Evolutionary conservation across 768 basidiomycete genomes (phyloP).

Genomic region (Pleurotus giganteus): DNA sequence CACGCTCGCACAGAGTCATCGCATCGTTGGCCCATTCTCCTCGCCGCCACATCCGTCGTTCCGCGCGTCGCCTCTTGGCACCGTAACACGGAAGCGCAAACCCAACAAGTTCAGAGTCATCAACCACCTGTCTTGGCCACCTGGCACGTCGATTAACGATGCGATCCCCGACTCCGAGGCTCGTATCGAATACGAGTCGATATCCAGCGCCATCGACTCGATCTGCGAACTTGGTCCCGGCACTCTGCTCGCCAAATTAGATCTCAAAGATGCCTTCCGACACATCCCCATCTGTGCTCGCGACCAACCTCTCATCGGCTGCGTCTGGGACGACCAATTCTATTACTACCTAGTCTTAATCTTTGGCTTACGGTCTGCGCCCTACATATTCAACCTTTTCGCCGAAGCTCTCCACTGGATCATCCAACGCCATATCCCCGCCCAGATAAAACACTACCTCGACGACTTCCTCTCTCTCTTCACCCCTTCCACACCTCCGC

Average conservation of each 20-base stretch:
- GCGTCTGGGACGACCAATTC: neutral
- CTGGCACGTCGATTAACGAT: slow-evolving; percentile 5
- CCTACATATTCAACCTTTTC: too few relatives aligned
- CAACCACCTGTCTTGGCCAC: slow-evolving; percentile 10
- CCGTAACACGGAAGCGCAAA: slow-evolving; percentile 19
- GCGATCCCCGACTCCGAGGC: slow-evolving; percentile 7
- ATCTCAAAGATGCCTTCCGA: slow-evolving; percentile 16
- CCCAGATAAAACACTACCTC: slow-evolving; percentile 28
- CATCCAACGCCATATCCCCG: slow-evolving; percentile 30
- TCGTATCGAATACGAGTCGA: neutral
- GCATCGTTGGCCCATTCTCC: slow-evolving; percentile 21
- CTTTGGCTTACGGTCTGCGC: slow-evolving; percentile 36
- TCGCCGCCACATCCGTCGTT: slow-evolving; percentile 18
- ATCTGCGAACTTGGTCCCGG: neutral
- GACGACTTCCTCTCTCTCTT: slow-evolving; percentile 33
- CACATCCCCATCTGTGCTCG: slow-evolving; percentile 14
- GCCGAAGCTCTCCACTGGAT: too few relatives aligned
- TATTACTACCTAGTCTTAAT: slow-evolving; percentile 16
- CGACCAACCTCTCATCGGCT: slow-evolving; percentile 20
- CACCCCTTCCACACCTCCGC: slow-evolving; percentile 1
- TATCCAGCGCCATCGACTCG: neutral
- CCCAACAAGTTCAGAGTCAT: slow-evolving; percentile 16
- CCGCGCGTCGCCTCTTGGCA: slow-evolving; percentile 23
- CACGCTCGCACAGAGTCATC: slow-evolving; percentile 11
- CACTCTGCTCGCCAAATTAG: neutral